These are phyloP conservation scores for Linum lewisii DNA, from an alignment of 345 rosid species.

Conservation along the genomic window DNA sequence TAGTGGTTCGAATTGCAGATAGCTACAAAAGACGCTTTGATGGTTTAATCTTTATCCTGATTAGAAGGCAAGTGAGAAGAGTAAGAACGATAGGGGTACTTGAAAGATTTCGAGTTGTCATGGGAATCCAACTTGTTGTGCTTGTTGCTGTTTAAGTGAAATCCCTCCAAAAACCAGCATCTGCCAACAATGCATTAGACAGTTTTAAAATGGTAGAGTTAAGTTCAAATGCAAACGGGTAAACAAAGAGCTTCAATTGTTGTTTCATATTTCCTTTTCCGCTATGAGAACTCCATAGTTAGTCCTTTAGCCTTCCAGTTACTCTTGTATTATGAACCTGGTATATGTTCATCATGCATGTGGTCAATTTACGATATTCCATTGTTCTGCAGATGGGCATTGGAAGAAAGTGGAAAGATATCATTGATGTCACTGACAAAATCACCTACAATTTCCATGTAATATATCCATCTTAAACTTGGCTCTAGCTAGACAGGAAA, in stretches of 20 bases:
- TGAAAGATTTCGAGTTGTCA: too few relatives aligned
- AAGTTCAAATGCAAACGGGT: background rate
- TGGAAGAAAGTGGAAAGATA: conserved; percentile 96
- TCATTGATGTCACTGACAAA: conserved; percentile 59
- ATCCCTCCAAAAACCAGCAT: background rate
- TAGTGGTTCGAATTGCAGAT: background rate
- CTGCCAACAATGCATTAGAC: too few relatives aligned
- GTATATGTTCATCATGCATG: background rate
- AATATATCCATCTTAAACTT: conserved; percentile 14
- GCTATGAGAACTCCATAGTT: background rate
- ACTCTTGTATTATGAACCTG: background rate
- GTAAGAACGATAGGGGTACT: too few relatives aligned
- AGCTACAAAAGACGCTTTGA: background rate
- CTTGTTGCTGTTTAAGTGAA: background rate
- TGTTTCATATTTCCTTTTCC: background rate
- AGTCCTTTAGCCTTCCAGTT: background rate
- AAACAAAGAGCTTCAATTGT: background rate
- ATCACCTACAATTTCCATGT: conserved; percentile 78
- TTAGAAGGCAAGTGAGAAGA: too few relatives aligned
- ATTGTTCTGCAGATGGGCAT: conserved; percentile 51
- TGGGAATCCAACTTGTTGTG: background rate
- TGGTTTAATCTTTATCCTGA: background rate
- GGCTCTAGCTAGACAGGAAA: conserved; percentile 7
- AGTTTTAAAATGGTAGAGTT: too few relatives aligned
- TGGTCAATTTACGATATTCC: background rate